Percentiles rank a stretch among this genome's conserved stretches.
phyloP scores from a whole-genome alignment of 1,284 basidiomycete species.

The Fomitopsis pinicola region DNA sequence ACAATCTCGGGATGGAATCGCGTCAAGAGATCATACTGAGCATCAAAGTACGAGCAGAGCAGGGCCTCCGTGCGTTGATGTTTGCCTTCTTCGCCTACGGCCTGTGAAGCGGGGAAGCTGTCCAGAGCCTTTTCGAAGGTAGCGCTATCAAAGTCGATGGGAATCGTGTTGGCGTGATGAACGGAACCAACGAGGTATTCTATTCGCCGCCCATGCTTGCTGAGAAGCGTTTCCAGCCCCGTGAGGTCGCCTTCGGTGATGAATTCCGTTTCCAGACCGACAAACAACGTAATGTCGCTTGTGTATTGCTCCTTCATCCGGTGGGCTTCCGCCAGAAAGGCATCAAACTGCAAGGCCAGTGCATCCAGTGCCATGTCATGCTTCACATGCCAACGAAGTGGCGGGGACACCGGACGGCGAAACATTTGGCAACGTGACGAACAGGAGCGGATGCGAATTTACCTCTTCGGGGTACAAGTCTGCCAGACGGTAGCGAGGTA shows the following conservation, averaged over 20 bases:
- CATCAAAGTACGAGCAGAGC: slow-evolving; percentile 77
- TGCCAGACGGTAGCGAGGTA: slow-evolving; percentile 74
- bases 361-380: slow-evolving; percentile 40
- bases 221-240: slow-evolving; percentile 47
- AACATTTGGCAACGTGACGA: neutral
- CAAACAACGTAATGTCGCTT: slow-evolving; percentile 68
- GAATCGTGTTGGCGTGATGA: slow-evolving; percentile 85
- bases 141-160: slow-evolving; percentile 87
- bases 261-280: slow-evolving; percentile 93
- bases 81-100: slow-evolving; percentile 1
- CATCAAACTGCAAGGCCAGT: slow-evolving; percentile 58
- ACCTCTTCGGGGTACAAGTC: slow-evolving; percentile 98
- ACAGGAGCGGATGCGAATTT: slow-evolving; percentile 11
- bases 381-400: slow-evolving; percentile 29
- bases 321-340: slow-evolving; percentile 75
- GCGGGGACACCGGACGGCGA: neutral
- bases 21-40: slow-evolving; percentile 68
- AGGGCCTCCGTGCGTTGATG: slow-evolving; percentile 38
- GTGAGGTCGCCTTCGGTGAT: slow-evolving; percentile 71
- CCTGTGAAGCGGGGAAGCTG: slow-evolving; percentile 29
- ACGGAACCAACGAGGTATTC: slow-evolving; percentile 94
- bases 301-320: slow-evolving; percentile 62
- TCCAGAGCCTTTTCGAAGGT: slow-evolving; percentile 65
- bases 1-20: slow-evolving; percentile 84
- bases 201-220: slow-evolving; percentile 45